phyloP scores from a whole-genome alignment of 768 basidiomycete genomes.

The Termitomyces sp. region DNA sequence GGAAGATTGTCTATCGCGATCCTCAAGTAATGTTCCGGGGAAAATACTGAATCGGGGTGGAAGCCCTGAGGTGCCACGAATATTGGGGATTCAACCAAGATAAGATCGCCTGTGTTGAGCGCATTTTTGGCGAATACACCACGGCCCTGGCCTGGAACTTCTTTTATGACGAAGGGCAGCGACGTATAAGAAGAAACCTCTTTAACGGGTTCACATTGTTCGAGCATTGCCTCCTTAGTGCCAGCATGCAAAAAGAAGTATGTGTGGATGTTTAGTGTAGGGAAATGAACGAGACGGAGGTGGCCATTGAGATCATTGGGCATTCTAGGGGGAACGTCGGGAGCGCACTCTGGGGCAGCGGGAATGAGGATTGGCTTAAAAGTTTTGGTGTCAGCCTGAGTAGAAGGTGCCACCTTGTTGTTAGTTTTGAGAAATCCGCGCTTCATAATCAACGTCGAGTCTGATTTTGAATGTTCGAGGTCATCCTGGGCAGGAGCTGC shows the following conservation, averaged over 20 bases:
- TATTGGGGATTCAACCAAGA: constrained; percentile 8
- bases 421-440: not conserved
- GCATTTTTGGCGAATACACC: constrained; percentile 4
- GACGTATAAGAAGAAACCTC: no score
- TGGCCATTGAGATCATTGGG: accelerated
- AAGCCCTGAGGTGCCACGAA: constrained; percentile 1
- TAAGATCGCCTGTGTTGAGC: constrained; percentile 6
- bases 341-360: not conserved
- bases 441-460: not conserved
- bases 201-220: not conserved
- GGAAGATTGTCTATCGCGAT: not conserved
- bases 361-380: not conserved
- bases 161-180: not conserved
- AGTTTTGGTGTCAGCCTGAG: not conserved
- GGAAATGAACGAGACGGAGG: not conserved
- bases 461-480: not conserved
- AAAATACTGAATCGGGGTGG: not conserved
- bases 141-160: constrained; percentile 8
- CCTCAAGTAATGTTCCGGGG: not conserved
- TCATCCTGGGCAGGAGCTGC: not conserved
- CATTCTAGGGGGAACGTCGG: not conserved
- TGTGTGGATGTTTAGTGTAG: not conserved
- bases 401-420: not conserved
- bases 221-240: not conserved
- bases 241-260: not conserved